Evolutionary conservation across 192 early-diverging fungal species (phyloP).

Genomic region (Linnemannia zychae): DNA sequence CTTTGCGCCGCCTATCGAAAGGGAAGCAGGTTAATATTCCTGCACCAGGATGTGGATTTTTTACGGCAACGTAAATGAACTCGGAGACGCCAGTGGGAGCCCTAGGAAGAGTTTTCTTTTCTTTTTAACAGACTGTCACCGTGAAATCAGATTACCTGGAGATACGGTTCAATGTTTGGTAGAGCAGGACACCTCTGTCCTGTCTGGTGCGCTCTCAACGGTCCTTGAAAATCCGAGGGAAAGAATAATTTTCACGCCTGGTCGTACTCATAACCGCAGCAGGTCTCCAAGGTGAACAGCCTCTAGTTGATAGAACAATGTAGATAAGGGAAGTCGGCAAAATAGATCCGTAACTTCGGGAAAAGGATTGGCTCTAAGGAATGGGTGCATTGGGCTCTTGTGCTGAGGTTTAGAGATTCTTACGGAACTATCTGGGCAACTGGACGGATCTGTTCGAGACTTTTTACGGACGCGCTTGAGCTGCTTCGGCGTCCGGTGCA

Average conservation of each 20-base stretch:
- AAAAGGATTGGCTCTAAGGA: constrained; percentile 89
- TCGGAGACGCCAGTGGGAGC: constrained; percentile 74
- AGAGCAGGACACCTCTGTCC: constrained; percentile 65
- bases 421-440: constrained; percentile 29
- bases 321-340: constrained; percentile 90
- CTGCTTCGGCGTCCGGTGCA: constrained; percentile 49
- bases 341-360: constrained; percentile 88
- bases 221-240: constrained; percentile 84
- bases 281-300: constrained; percentile 87
- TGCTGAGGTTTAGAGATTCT: constrained; percentile 38
- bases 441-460: constrained; percentile 59
- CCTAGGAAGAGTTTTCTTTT: constrained; percentile 83
- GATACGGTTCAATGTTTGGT: constrained; percentile 66
- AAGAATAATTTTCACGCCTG: constrained; percentile 71
- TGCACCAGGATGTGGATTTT: constrained; percentile 77
- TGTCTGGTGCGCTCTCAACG: constrained; percentile 74
- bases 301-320: constrained; percentile 90
- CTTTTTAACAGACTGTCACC: constrained; percentile 73
- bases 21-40: constrained; percentile 87
- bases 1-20: constrained; percentile 74
- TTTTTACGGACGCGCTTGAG: constrained; percentile 52
- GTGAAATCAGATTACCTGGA: constrained; percentile 77
- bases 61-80: constrained; percentile 77
- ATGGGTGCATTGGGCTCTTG: constrained; percentile 65
- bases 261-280: constrained; percentile 86